These are phyloP conservation scores for Colletotrichum euphorbiae DNA, from an alignment of 2,329 filamentous ascomycete genomes.

Conservation along the genomic window DNA sequence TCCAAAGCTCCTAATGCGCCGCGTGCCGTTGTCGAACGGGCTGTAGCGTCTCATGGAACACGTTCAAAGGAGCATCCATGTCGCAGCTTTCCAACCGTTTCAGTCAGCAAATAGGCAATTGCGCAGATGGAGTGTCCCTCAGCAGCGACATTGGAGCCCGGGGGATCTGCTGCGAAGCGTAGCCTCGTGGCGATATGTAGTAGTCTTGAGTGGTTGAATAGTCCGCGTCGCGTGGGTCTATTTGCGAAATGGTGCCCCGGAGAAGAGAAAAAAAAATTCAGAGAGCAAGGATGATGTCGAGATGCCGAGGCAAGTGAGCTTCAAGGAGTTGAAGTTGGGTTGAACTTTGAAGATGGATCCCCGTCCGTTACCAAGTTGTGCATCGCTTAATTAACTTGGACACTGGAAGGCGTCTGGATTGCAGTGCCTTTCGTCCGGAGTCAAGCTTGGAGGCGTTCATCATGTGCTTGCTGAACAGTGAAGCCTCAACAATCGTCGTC, in stretches of 20 bases:
- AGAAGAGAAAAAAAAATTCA: background rate
- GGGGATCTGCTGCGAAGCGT: too few species aligned
- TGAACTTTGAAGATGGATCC: slow-evolving; percentile 18
- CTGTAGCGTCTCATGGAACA: slow-evolving; percentile 16
- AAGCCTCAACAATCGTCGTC: slow-evolving; percentile 30
- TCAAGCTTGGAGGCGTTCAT: slow-evolving; percentile 22
- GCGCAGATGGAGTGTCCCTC: slow-evolving; percentile 10
- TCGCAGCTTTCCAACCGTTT: slow-evolving; percentile 34
- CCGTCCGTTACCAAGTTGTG: background rate
- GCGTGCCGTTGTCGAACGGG: slow-evolving; percentile 15
- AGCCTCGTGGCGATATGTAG: background rate
- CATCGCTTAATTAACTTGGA: slow-evolving; percentile 20
- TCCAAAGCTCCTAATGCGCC: slow-evolving; percentile 34
- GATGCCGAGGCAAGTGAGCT: slow-evolving; percentile 31
- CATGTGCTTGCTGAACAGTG: slow-evolving; percentile 33
- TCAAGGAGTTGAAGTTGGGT: slow-evolving; percentile 5
- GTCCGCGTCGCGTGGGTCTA: slow-evolving; percentile 12
- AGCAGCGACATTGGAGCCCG: too few species aligned
- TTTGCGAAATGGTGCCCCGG: slow-evolving; percentile 6
- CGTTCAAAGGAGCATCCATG: slow-evolving; percentile 26
- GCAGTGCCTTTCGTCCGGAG: slow-evolving; percentile 35
- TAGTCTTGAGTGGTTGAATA: background rate
- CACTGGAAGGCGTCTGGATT: slow-evolving; percentile 6
- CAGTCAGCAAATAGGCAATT: slow-evolving; percentile 14
- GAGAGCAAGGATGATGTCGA: slow-evolving; percentile 31